Base-by-base conservation (phyloP, 2,329 filamentous ascomycete genomes). In the Xylariaceae sp. region DNA sequence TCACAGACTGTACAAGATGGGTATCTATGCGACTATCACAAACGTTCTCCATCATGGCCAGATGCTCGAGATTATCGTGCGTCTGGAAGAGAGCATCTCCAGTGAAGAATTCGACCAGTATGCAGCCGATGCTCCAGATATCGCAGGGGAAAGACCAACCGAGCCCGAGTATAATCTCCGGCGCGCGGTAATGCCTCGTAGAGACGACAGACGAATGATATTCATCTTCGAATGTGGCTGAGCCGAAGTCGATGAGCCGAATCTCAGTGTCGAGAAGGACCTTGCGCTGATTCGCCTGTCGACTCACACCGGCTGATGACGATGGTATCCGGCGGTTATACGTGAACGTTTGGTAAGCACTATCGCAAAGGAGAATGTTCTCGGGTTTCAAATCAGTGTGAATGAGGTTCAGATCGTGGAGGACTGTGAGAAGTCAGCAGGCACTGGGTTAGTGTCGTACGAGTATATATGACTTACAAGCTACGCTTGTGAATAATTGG, bases 401-500 rank as follows among this genome's bases (percentile, higher is more conserved):
- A 59, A 99, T 97, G 63, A 99, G 84, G 72, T 98, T 96, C 18
- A 99, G 83, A 74, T 99, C 95, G 71, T 99, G 95, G 20, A 99
- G 81, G 74, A 98, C 91, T 96, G 54, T 1, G 18, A 40, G 12
- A 4, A 12, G 64, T 75, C 46, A 75, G 70, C 49, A 50, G 29
- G 5, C 40, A 10, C 50, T 7, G 9, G 7, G 1, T 2, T 20
- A 37, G 14, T 3, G 37, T 19, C 40, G n/a, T 20, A 40, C 21
- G 20, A 5, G n/a, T 7, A 40, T 4, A 29, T 21, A 21, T 18
- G 41, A 86, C 91, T 81, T 78, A 96, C 91, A 99, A 56, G 95
- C 95, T 69, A 99, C 96, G 69, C 93, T 98, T n/a, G 93, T 98
- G 59, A 99, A 90, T 16, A 99, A 80, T 72, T 99, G 95, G 48